Evolutionary conservation across 192 early-diverging fungal species (phyloP), one percentile per base, ranked within the genome.

Genomic region (Entomortierella chlamydospora): DNA sequence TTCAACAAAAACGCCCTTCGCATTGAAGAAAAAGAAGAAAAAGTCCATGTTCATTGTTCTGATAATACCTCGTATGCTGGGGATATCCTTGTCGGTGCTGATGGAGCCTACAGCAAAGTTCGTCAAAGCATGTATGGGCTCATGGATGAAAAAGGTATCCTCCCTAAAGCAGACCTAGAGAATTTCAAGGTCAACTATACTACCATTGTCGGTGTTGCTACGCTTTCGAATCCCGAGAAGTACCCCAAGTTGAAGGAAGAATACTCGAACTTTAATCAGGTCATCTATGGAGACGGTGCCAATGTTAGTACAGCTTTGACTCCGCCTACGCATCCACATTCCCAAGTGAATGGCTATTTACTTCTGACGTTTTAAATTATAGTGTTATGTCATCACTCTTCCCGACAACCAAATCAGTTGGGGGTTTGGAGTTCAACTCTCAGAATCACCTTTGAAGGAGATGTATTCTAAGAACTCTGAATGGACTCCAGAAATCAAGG

Each of bases 141-240:
- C 30, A n/a, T 33, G 45, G 22, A 51, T 43, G 61, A 63, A n/a
- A 45, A 47, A 31, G 31, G 31, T 25, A 12, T 45, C 15, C 42
- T 45, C 29, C 59, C 59, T 7, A 61, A 29, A 39, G 41, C 39
- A 39, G 52, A 54, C 25, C 52, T 54, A 4, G 52, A 54, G 4
- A 28, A 10, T 4, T 29, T 54, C 15, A 5, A 8, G 4, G 25
- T 54, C 9, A 18, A 23, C 5, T 30, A 54, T 30, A 30, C 15
- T 4, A 23, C 11, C 18, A 54, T 54, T 54, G 25, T 54, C 25
- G 52, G 52, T 6, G 52, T 54, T 13, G 52, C 52, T 29, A 30
- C 6, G 10, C 34, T 10, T 25, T 4, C 7, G 2, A 26, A 47
- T 47, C 45, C 45, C 4, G 20, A 47, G 15, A 54, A 54, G 15